These are phyloP conservation scores for Leccinum broughii DNA, from an alignment of 768 basidiomycete genomes.

Conservation along the genomic window DNA sequence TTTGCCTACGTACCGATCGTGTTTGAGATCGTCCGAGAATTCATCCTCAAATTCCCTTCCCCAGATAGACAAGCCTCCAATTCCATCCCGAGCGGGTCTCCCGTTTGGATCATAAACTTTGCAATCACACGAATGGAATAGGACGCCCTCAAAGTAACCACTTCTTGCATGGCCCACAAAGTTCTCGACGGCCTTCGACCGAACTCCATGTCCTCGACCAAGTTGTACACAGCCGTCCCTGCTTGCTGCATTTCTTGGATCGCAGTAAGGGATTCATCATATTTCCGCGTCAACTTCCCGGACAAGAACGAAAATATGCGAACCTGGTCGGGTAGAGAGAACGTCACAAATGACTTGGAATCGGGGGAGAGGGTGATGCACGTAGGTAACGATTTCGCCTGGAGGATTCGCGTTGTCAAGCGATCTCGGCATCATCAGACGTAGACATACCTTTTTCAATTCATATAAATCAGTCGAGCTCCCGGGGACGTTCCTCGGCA, in stretches of 20 bases:
- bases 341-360: conserved; percentile 86
- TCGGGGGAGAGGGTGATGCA: conserved; percentile 91
- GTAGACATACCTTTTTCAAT: conserved; percentile 82
- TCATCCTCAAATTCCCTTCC: conserved; percentile 91
- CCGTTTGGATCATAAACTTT: conserved; percentile 99
- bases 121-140: conserved; percentile 97
- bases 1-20: conserved; percentile 67
- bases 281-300: conserved; percentile 88
- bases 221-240: conserved; percentile 87
- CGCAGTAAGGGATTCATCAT: conserved; percentile 90
- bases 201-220: conserved; percentile 99
- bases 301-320: conserved; percentile 90
- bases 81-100: conserved; percentile 91
- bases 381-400: conserved; percentile 92
- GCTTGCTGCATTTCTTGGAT: conserved; percentile 99
- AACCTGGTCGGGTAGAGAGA: conserved; percentile 92
- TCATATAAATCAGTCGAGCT: conserved; percentile 93
- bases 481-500: conserved; percentile 74
- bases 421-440: background rate
- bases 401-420: conserved; percentile 29
- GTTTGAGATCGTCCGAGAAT: conserved; percentile 83
- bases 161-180: conserved; percentile 90
- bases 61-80: conserved; percentile 91
- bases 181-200: conserved; percentile 96
- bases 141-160: conserved; percentile 88